phyloP scores from a whole-genome alignment of 2,329 filamentous ascomycete genomes.

The Rhexocercosporidium sp. region DNA sequence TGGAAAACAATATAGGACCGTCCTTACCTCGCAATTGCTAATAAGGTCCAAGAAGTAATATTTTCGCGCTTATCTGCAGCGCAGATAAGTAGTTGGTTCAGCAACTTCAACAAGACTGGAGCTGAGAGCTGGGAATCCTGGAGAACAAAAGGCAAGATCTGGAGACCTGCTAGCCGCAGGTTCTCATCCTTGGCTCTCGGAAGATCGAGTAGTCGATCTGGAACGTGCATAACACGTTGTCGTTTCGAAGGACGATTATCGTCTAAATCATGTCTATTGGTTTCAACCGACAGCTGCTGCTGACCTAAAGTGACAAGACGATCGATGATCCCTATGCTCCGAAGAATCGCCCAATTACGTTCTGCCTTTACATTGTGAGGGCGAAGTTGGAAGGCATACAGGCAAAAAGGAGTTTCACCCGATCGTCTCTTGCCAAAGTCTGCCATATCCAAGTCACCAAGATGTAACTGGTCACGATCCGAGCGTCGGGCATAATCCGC shows the following conservation, averaged over 20 bases:
- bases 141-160: conserved; percentile 57
- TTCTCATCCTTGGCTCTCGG: conserved; percentile 35
- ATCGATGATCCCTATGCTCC: conserved; percentile 64
- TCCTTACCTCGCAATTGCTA: conserved; percentile 78
- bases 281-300: conserved; percentile 8
- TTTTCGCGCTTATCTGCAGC: conserved; percentile 72
- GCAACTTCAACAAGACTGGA: conserved; percentile 58
- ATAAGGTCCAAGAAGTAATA: conserved; percentile 80
- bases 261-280: conserved; percentile 22
- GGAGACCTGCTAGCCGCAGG: conserved; percentile 47
- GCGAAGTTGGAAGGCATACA: conserved; percentile 58
- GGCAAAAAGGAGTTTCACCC: conserved; percentile 46
- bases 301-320: conserved; percentile 34
- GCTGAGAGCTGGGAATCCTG: conserved; percentile 50
- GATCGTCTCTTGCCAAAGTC: conserved; percentile 41
- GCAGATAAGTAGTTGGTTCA: conserved; percentile 62
- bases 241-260: conserved; percentile 40
- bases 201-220: conserved; percentile 37
- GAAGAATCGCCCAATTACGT: conserved; percentile 64
- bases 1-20: background rate
- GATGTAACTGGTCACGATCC: conserved; percentile 73
- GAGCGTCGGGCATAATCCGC: conserved; percentile 76
- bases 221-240: conserved; percentile 32
- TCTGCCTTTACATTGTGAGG: conserved; percentile 60
- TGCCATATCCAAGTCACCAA: conserved; percentile 70